phyloP scores from a whole-genome alignment of 2,329 filamentous ascomycete species.

The Sarocladium oryzae region DNA sequence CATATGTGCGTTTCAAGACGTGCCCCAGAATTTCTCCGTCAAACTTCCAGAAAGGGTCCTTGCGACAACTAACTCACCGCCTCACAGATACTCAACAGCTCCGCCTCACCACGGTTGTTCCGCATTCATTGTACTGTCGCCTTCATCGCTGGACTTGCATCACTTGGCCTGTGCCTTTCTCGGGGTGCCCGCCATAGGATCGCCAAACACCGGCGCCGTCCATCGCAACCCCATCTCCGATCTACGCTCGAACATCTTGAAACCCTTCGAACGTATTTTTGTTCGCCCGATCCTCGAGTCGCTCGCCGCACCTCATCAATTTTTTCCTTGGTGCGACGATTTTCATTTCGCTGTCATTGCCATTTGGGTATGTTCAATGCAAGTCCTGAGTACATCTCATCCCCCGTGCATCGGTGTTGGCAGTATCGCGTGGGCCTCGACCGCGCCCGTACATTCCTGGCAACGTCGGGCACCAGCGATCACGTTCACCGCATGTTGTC shows the following conservation, averaged over 20 bases:
- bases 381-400: neutral
- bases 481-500: constrained; percentile 6
- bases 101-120: neutral
- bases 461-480: constrained; percentile 6
- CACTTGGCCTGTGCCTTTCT: no score
- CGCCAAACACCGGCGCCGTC: neutral
- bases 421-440: constrained; percentile 7
- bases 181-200: no score
- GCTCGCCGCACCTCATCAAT: neutral
- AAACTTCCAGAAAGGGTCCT: constrained; percentile 5
- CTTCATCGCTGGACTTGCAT: neutral
- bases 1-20: constrained; percentile 7
- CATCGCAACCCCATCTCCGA: neutral
- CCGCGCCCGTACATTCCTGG: constrained; percentile 3
- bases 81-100: neutral
- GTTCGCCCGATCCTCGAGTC: neutral
- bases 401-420: neutral
- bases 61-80: constrained; percentile 4
- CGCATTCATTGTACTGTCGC: neutral
- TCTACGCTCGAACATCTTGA: neutral
- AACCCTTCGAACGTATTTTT: neutral
- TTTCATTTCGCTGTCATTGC: neutral
- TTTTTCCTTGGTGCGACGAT: neutral
- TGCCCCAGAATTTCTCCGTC: constrained; percentile 6
- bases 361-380: constrained; percentile 2